Evolutionary conservation across 768 basidiomycete genomes (phyloP).

Genomic region (Boletus speciosus): DNA sequence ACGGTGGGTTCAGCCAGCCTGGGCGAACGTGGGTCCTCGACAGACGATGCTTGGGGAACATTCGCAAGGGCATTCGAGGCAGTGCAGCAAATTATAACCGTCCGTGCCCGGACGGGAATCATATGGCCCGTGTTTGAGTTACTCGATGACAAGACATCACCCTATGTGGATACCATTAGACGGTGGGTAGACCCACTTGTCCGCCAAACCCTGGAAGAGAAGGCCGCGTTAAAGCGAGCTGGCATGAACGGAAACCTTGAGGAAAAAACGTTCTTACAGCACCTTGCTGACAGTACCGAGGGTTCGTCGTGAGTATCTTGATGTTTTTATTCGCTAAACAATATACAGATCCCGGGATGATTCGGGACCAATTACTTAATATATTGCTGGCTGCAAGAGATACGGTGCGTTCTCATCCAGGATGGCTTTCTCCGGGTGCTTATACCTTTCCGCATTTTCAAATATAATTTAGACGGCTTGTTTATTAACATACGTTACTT

Average conservation of each 20-base stretch:
- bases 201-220: conserved; percentile 46
- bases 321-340: conserved; percentile 3
- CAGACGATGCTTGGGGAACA: conserved; percentile 57
- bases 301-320: conserved; percentile 36
- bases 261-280: conserved; percentile 64
- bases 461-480: conserved; percentile 60
- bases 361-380: conserved; percentile 76
- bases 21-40: conserved; percentile 59
- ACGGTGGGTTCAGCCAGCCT: conserved; percentile 41
- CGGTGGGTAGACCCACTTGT: conserved; percentile 63
- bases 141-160: conserved; percentile 34
- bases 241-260: conserved; percentile 39
- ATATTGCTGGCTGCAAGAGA: conserved; percentile 76
- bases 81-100: conserved; percentile 34
- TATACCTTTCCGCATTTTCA: background rate
- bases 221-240: conserved; percentile 35
- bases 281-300: conserved; percentile 61
- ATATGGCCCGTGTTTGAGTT: conserved; percentile 45
- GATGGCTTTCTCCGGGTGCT: background rate
- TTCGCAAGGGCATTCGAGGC: conserved; percentile 45
- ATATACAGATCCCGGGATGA: conserved; percentile 53
- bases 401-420: conserved; percentile 46
- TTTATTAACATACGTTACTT: conserved; percentile 64
- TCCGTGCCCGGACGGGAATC: conserved; percentile 34
- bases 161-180: conserved; percentile 35